These are phyloP conservation scores for Vigna trinervia DNA, from an alignment of 306 rosid species.

Conservation along the genomic window DNA sequence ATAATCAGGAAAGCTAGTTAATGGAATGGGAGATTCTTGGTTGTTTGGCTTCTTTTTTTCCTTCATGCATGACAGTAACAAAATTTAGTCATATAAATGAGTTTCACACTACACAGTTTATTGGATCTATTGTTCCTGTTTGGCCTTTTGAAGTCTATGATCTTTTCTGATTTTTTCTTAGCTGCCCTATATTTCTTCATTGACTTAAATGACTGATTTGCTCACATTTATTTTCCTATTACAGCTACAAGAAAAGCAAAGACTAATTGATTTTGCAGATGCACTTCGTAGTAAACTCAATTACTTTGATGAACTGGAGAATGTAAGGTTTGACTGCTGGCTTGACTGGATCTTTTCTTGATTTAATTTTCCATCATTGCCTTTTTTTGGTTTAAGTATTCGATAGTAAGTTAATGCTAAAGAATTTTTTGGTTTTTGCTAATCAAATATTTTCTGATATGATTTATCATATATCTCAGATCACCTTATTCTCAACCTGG, in stretches of 20 bases:
- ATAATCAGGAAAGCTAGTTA: conserved; percentile 11
- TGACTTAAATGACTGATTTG: conserved; percentile 39
- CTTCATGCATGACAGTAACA: not conserved
- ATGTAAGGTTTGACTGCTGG: conserved; percentile 98
- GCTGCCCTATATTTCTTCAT: conserved; percentile 25
- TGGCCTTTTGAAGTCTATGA: conserved; percentile 18
- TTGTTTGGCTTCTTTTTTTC: conserved; percentile 3
- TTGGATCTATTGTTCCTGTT: conserved; percentile 32
- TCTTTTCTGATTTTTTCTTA: conserved; percentile 5
- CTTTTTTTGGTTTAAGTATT: conserved; percentile 1
- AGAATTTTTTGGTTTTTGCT: not conserved
- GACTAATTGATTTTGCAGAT: conserved; percentile 85
- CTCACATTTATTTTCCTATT: conserved; percentile 40
- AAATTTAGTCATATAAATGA: not conserved
- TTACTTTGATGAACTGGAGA: conserved; percentile 99
- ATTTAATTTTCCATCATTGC: conserved; percentile 27
- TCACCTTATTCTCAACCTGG: no score
- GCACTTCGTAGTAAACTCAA: conserved; percentile 96
- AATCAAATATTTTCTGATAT: no score
- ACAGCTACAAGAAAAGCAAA: conserved; percentile 93
- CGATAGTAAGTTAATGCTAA: conserved; percentile 26
- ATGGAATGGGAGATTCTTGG: conserved; percentile 11
- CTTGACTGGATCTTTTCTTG: conserved; percentile 61
- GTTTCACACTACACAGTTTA: conserved; percentile 24
- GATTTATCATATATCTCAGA: no score